phyloP scores from a whole-genome alignment of 495 filamentous ascomycete species.

The Neurospora sp. region DNA sequence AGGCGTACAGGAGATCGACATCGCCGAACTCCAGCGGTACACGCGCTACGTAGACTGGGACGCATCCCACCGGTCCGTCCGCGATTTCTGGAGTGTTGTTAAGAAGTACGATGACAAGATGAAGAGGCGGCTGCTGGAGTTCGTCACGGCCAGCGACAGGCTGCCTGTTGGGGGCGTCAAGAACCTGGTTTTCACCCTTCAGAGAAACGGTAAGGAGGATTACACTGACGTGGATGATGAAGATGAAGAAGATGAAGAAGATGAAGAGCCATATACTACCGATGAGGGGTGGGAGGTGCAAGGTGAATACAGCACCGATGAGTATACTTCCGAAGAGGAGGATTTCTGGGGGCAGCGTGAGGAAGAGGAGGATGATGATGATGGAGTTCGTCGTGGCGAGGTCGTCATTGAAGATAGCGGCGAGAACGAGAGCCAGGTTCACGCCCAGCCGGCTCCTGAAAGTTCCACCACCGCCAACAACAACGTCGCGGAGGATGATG shows the following conservation, averaged over 20 bases:
- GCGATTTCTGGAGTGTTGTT: conserved; percentile 77
- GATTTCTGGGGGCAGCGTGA: conserved; percentile 1
- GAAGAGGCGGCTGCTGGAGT: conserved; percentile 70
- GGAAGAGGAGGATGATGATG: conserved; percentile 3
- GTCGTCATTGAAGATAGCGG: neutral
- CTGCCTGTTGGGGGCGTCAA: conserved; percentile 75
- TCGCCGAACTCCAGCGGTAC: conserved; percentile 55
- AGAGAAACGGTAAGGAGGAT: conserved; percentile 64
- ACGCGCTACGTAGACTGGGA: conserved; percentile 74
- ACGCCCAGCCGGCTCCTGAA: neutral
- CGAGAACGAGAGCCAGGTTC: neutral
- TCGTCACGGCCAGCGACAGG: conserved; percentile 87
- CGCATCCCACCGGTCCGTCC: conserved; percentile 52
- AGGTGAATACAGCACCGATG: neutral
- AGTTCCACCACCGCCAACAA: neutral
- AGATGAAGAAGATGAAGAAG: neutral
- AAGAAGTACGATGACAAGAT: conserved; percentile 54
- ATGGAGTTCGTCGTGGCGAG: neutral
- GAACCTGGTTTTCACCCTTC: conserved; percentile 71
- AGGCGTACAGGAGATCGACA: conserved; percentile 67
- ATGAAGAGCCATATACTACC: neutral
- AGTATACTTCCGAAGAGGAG: conserved; percentile 17
- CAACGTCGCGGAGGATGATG: neutral
- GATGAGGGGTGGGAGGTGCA: neutral
- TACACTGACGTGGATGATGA: conserved; percentile 7